Percentiles rank a stretch among this genome's conserved stretches.
These are phyloP conservation scores for Rickenella mellea DNA, from an alignment of 768 basidiomycete species.

Conservation along the genomic window DNA sequence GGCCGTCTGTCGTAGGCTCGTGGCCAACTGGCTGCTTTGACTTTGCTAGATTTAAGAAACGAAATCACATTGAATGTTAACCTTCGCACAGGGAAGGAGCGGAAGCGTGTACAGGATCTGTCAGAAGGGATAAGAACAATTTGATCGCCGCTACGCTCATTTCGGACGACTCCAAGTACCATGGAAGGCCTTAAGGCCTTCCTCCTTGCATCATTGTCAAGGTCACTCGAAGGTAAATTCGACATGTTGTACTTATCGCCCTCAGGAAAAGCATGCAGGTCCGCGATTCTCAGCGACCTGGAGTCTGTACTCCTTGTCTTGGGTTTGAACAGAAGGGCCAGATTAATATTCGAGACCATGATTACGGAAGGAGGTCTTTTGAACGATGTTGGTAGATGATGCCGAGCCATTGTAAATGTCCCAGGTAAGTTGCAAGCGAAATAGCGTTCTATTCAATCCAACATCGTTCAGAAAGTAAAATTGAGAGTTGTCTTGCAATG, in stretches of 20 bases:
- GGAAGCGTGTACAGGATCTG: constrained; percentile 42
- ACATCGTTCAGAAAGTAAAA: too few species aligned
- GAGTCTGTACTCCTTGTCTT: constrained; percentile 18
- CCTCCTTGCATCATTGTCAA: constrained; percentile 49
- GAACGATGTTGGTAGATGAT: constrained; percentile 45
- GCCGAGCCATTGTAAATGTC: constrained; percentile 64
- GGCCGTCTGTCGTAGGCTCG: too few species aligned
- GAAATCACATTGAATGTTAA: neutral
- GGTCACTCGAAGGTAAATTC: too few species aligned
- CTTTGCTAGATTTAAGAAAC: too few species aligned
- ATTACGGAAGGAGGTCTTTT: constrained; percentile 68
- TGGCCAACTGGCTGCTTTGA: too few species aligned
- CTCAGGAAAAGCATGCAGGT: constrained; percentile 26
- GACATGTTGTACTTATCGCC: constrained; percentile 27
- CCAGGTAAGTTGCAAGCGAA: constrained; percentile 72
- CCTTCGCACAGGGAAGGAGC: neutral
- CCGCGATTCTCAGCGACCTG: constrained; percentile 7
- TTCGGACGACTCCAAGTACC: constrained; percentile 34
- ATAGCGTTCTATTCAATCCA: constrained; percentile 40
- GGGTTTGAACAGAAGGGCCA: constrained; percentile 8
- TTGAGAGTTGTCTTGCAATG: too few species aligned
- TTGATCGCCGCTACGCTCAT: constrained; percentile 73
- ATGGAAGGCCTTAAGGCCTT: constrained; percentile 23
- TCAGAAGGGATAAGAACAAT: constrained; percentile 74
- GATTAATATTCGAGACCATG: constrained; percentile 66